These are phyloP conservation scores for Laguncularia racemosa DNA, from an alignment of 345 rosid species.

Conservation along the genomic window DNA sequence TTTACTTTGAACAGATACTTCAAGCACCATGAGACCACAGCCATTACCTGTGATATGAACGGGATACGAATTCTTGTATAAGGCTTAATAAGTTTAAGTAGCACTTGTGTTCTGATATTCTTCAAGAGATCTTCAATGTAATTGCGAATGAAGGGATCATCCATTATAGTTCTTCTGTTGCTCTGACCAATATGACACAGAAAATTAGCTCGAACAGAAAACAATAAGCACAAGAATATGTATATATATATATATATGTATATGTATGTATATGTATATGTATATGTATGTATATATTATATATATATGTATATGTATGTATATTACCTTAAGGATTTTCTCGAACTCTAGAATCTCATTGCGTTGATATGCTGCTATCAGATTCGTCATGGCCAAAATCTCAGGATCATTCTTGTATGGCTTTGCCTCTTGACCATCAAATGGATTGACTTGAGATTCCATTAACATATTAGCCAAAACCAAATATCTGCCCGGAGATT, in stretches of 20 bases:
- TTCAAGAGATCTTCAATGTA: slow-evolving; percentile 94
- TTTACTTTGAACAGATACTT: no score
- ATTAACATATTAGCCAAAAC: slow-evolving; percentile 99
- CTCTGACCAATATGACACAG: slow-evolving; percentile 36
- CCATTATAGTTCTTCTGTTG: slow-evolving; percentile 94
- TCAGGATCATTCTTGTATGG: slow-evolving; percentile 99
- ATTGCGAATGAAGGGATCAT: slow-evolving; percentile 90
- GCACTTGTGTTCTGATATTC: slow-evolving; percentile 97
- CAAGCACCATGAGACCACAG: not conserved
- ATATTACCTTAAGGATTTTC: slow-evolving; percentile 86
- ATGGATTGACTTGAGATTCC: slow-evolving; percentile 99
- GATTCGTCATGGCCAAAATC: slow-evolving; percentile 97
- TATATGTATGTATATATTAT: no score
- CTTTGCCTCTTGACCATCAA: slow-evolving; percentile 98
- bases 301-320: no score
- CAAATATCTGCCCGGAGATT: slow-evolving; percentile 51
- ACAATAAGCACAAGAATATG: not conserved
- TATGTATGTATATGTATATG: no score
- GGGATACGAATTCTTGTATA: slow-evolving; percentile 90
- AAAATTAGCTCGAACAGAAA: not conserved
- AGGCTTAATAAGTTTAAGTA: slow-evolving; percentile 96
- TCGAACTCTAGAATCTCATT: slow-evolving; percentile 96
- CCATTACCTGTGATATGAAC: slow-evolving; percentile 71
- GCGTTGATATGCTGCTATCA: slow-evolving; percentile 95
- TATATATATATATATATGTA: no score